Percentiles rank a stretch among this genome's conserved stretches.
These are phyloP conservation scores for Xylaria sp. DNA, from an alignment of 2,329 filamentous ascomycete genomes.

Conservation along the genomic window DNA sequence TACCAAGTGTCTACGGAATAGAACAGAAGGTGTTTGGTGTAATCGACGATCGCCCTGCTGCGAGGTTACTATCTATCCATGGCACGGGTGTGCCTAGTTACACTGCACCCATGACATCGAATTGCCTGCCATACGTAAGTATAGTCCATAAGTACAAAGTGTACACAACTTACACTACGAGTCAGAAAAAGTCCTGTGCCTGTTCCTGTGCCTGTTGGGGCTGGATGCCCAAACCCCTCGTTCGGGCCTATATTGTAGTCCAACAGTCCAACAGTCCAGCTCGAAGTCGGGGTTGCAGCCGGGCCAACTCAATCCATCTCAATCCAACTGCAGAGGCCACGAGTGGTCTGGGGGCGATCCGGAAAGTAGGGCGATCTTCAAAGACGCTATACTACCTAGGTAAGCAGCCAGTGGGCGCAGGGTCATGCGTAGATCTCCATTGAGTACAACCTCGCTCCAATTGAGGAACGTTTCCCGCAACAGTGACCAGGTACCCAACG, in stretches of 20 bases:
- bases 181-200: neutral
- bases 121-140: too few species aligned
- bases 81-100: too few species aligned
- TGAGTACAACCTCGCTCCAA: slow-evolving; percentile 25
- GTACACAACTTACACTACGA: neutral
- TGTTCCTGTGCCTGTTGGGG: too few species aligned
- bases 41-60: too few species aligned
- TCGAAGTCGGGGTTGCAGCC: slow-evolving; percentile 4
- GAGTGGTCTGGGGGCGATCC: slow-evolving; percentile 27
- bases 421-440: slow-evolving; percentile 13
- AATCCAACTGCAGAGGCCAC: slow-evolving; percentile 28
- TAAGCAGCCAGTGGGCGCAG: slow-evolving; percentile 30
- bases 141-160: too few species aligned
- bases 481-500: neutral
- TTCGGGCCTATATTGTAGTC: slow-evolving; percentile 9
- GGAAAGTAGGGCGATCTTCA: slow-evolving; percentile 29
- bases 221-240: slow-evolving; percentile 4
- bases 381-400: too few species aligned
- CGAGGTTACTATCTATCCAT: too few species aligned
- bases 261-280: too few species aligned
- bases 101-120: too few species aligned
- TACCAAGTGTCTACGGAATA: too few species aligned
- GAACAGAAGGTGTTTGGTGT: too few species aligned
- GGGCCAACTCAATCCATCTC: slow-evolving; percentile 23
- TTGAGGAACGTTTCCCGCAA: slow-evolving; percentile 9